Evolutionary conservation across 2,329 filamentous ascomycete species (phyloP), one percentile per base, ranked within the genome.

Genomic region (Phaeoacremonium minimum): DNA sequence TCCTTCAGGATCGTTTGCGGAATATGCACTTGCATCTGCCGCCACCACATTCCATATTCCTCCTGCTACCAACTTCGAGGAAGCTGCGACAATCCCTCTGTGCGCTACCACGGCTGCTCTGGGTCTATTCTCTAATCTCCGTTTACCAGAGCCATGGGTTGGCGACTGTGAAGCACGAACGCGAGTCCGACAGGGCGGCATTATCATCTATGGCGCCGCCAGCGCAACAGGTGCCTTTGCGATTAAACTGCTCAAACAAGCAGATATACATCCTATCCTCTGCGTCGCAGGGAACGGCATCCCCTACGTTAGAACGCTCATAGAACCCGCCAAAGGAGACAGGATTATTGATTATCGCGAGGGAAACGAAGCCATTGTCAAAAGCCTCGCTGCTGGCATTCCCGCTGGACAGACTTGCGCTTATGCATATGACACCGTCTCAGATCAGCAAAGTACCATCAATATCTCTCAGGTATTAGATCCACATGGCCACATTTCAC

Each of bases 231-330:
- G 75, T 5, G 56, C 68, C 2, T 77, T 69, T 45, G 69, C 67
- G 2, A 58, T 77, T 32, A 69, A 78, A 46, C 56, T 78, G 6
- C 71, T 71, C 8, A 47, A 43, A 3, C 52, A 55, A 2, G 63
- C 63, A 28, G 69, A 73, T 44, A 67, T 78, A 33, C 70, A 76
- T 46, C 75, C 75, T 0, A 59, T 78, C 32, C 73, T 79, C 38
- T 63, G 61, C 18, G 57, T 78, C n/a, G 72, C 73, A 1, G 75
- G 75, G 7, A 51, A 57, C 8, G 67, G 65, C 5, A 54, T 56
- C 5, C 41, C 57, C 2, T 67, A 67, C 32, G 69, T 75, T 4
- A 56, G 69, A 45, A 52, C 47, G 0, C 52, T 74, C 16, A 61
- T 76, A 33, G 64, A 72, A 40, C 48, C 46, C 13, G 49, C 47